Evolutionary conservation across 495 filamentous ascomycete species (phyloP).

Genomic region (Neurospora sp.): DNA sequence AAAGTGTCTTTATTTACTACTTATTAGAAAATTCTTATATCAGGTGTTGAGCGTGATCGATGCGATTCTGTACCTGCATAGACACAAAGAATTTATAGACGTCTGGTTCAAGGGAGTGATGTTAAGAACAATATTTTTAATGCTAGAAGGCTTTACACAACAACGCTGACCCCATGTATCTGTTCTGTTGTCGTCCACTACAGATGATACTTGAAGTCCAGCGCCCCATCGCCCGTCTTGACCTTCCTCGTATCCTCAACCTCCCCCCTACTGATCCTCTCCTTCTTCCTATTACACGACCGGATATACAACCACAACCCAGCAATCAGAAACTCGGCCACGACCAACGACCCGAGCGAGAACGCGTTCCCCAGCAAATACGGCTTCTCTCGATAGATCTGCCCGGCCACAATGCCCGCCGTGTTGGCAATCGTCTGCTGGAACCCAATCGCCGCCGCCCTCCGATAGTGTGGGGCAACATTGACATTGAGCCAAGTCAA

Average conservation of each 20-base stretch:
- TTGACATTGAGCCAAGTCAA: slow-evolving; percentile 50
- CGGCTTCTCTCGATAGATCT: slow-evolving; percentile 42
- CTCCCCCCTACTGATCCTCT: slow-evolving; percentile 30
- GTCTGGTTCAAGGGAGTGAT: neutral
- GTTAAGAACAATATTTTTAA: neutral
- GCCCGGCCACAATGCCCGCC: slow-evolving; percentile 44
- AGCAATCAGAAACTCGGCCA: slow-evolving; percentile 29
- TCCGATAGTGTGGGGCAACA: slow-evolving; percentile 46
- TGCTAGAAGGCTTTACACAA: neutral
- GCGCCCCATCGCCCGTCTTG: slow-evolving; percentile 35
- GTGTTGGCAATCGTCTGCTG: slow-evolving; percentile 48
- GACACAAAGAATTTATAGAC: neutral
- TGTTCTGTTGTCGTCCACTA: neutral
- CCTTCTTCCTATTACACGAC: slow-evolving; percentile 32
- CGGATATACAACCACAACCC: slow-evolving; percentile 33
- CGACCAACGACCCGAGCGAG: slow-evolving; percentile 33
- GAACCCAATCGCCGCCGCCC: slow-evolving; percentile 45
- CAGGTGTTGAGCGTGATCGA: no score
- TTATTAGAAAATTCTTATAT: no score
- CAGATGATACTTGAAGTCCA: slow-evolving; percentile 38
- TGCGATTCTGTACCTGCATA: neutral
- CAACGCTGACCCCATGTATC: neutral
- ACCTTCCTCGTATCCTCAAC: slow-evolving; percentile 33
- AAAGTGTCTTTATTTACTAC: neutral
- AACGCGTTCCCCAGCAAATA: slow-evolving; percentile 43